These are phyloP conservation scores for Asclepias syriaca DNA, from an alignment of 257 asterid species.

Conservation along the genomic window DNA sequence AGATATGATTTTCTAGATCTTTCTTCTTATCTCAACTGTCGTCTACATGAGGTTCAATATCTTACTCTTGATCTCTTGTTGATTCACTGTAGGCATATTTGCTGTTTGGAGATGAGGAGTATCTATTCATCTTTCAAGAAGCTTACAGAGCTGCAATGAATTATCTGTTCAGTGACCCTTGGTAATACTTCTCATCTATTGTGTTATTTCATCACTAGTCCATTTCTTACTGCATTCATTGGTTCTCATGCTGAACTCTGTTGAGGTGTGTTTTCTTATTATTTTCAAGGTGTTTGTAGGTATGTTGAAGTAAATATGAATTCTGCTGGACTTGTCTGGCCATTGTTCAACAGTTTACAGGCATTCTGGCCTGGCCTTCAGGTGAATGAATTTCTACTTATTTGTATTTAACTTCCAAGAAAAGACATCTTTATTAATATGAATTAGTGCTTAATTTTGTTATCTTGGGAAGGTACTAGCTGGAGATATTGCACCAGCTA, in stretches of 20 bases:
- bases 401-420: neutral
- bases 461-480: conserved; percentile 77
- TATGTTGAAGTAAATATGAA: conserved; percentile 98
- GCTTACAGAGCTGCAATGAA: conserved; percentile 93
- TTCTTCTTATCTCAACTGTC: neutral
- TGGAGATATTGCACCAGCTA: conserved; percentile 95
- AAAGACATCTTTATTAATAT: conserved; percentile 12
- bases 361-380: conserved; percentile 99
- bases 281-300: conserved; percentile 36
- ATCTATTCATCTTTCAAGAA: conserved; percentile 91
- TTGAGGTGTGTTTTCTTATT: neutral
- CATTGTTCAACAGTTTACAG: conserved; percentile 90
- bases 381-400: conserved; percentile 36
- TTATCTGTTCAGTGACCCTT: conserved; percentile 87
- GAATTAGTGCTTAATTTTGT: conserved; percentile 24
- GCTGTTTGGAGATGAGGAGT: conserved; percentile 94
- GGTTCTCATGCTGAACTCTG: conserved; percentile 9
- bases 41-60: neutral
- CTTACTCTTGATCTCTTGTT: neutral
- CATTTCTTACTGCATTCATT: conserved; percentile 1
- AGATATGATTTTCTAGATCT: neutral
- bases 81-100: conserved; percentile 61
- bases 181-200: conserved; percentile 40
- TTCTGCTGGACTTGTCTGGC: conserved; percentile 98
- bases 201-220: neutral